Evolutionary conservation across 2,329 filamentous ascomycete species (phyloP), one percentile per base, ranked within the genome.

Genomic region (Cladosporium sp.): DNA sequence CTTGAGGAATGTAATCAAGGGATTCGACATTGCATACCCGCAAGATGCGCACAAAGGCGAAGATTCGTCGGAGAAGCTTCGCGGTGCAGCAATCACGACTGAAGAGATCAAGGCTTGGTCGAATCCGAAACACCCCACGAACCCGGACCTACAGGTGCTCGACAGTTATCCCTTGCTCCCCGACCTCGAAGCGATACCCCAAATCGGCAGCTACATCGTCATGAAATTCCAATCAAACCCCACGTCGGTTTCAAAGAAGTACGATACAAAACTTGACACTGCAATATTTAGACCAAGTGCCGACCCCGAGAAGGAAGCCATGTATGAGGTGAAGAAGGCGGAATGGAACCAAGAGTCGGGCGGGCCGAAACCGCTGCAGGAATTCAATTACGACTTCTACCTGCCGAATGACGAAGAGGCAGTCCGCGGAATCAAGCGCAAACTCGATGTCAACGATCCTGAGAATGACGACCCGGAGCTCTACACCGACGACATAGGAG

Each of bases 11-110:
- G 77, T 84, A 46, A 68, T 79, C 54, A 85, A 84, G 62, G 80
- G 80, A 52, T 85, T 85, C 65, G 80, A 85, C 63, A 72, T 84
- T 52, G 82, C 82, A 10, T 82, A 85, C 35, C 81, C 82, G 10
- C 75, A 82, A 58, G 54, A 84, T 76, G 67, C 83, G 72, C 74
- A 87, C 84, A 75, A 81, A 76, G 75, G 82, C 71, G 72, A 85
- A 77, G 79, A 89, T 82, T 77, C 73, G 16, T 66, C 70, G 2
- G 74, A 73, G 35, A 75, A 73, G 18, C 70, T 83, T 32, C 75
- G 77, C 43, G 79, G 78, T 34, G 76, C 80, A 42, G 71, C 76
- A 18, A 67, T 76, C 18, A 76, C 76, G 1, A 73, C 77, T 28
- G 74, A 76, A 38, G 82, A 85, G 58, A 68, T 71, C 14, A 74